A percentile compares a stretch with the other conserved stretches of the same genome.
phyloP scores from a whole-genome alignment of 495 filamentous ascomycete species.

The Penicillium mononematosum region DNA sequence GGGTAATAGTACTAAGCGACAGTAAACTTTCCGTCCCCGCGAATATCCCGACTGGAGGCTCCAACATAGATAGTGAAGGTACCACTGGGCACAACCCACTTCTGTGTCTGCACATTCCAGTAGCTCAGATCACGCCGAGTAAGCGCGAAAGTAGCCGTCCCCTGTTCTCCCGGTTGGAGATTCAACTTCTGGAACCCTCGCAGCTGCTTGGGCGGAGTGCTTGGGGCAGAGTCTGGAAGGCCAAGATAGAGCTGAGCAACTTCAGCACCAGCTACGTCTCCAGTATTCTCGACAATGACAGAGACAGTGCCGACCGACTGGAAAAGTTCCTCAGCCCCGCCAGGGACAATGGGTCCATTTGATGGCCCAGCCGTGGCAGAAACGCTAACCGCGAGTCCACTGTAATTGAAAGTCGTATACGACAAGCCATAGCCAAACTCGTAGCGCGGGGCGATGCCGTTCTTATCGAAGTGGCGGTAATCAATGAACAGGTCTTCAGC shows the following conservation, averaged over 20 bases:
- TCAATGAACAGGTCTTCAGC: conserved; percentile 64
- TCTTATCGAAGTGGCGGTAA: conserved; percentile 64
- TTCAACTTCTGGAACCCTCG: conserved; percentile 63
- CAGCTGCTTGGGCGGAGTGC: conserved; percentile 37
- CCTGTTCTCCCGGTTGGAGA: conserved; percentile 39
- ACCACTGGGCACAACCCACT: conserved; percentile 59
- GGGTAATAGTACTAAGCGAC: background rate
- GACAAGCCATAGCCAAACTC: conserved; percentile 68
- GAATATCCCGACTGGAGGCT: conserved; percentile 40
- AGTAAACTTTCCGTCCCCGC: conserved; percentile 18
- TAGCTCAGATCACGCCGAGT: conserved; percentile 63
- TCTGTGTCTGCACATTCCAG: conserved; percentile 61
- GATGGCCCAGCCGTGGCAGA: conserved; percentile 32
- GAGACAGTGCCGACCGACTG: conserved; percentile 51
- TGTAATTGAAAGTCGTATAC: conserved; percentile 63
- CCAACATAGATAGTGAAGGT: conserved; percentile 56
- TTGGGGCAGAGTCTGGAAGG: conserved; percentile 40
- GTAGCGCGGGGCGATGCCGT: conserved; percentile 59
- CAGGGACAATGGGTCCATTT: conserved; percentile 44
- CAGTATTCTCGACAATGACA: conserved; percentile 50
- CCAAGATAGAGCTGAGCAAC: conserved; percentile 66
- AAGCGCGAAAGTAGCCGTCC: conserved; percentile 53
- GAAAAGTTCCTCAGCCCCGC: conserved; percentile 59
- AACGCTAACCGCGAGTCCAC: conserved; percentile 37
- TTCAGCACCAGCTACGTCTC: conserved; percentile 52